Base-by-base conservation (phyloP, 2,329 filamentous ascomycete species). In the Fusarium piperis region DNA sequence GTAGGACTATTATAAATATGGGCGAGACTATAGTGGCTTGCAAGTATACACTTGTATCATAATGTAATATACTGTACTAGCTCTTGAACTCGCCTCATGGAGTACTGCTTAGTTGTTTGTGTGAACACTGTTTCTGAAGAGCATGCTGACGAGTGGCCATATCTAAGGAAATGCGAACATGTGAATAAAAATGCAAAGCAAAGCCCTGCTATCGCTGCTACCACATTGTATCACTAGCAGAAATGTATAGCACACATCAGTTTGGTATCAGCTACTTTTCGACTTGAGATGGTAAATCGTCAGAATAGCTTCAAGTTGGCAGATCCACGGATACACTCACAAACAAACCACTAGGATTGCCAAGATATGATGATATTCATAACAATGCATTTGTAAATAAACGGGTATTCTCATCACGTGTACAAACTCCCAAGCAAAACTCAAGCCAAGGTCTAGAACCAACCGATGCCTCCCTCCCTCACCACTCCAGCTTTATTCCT, bases 371-470 rank as follows among this genome's bases (percentile, higher is more conserved):
- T 44, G 44, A 26, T 68, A 39, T 33, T 64, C 38, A 68, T 53
- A 52, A 67, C 52, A 46, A 16, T 59, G n/a, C 8, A 57, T 28
- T 57, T 12, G 8, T 10, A 32, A 58, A 41, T 32, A 30, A 59
- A 46, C 51, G 69, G 70, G 70, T 73, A 73, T 72, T 63, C 48
- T 64, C 57, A 64, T 61, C n/a, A 74, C 56, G 48, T 62, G 20
- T 64, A 55, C 60, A 41, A 20, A 61, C 44, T 71, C 41, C 16
- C 53, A 53, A 41, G 46, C 62, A 62, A 26, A 63, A 16, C 33
- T 23, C 23, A 38, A 64, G 30, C 51, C 51, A 59, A 64, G 35
- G 46, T 57, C 59, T 41, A 48, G 33, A 58, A 36, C 46, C 44
- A 60, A n/a, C 36, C 51, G 64, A 67, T 56, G 18, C 62, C 53